These are phyloP conservation scores for Aspergillus nanangensis DNA, from an alignment of 495 filamentous ascomycete genomes.

Conservation along the genomic window DNA sequence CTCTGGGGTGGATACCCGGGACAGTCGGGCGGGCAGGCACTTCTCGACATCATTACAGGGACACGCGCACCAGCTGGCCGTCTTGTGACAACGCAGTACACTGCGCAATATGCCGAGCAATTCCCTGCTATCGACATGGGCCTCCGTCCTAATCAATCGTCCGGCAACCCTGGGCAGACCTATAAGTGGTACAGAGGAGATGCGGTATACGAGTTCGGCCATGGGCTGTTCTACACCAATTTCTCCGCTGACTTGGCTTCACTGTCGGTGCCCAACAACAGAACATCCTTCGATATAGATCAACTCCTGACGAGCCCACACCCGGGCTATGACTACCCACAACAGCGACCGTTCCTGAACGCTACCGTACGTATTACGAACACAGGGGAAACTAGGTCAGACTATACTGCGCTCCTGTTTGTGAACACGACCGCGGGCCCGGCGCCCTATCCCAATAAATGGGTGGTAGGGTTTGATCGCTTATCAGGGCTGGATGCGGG, in stretches of 20 bases:
- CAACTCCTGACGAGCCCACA: conserved; percentile 22
- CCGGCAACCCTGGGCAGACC: conserved; percentile 47
- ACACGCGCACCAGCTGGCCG: conserved; percentile 53
- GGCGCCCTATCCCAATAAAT: conserved; percentile 58
- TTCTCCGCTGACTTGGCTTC: conserved; percentile 28
- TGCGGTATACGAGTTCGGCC: conserved; percentile 52
- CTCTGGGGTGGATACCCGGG: conserved; percentile 59
- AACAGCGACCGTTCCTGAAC: conserved; percentile 41
- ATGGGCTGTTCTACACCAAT: conserved; percentile 50
- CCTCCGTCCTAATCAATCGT: conserved; percentile 44
- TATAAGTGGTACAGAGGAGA: conserved; percentile 59
- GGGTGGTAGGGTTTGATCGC: conserved; percentile 56
- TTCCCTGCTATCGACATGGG: conserved; percentile 55
- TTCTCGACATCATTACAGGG: conserved; percentile 52
- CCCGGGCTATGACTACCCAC: conserved; percentile 17
- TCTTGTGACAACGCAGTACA: conserved; percentile 55
- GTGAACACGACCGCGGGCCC: conserved; percentile 52
- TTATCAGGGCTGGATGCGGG: conserved; percentile 41
- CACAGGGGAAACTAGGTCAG: conserved; percentile 48
- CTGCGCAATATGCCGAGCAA: conserved; percentile 45
- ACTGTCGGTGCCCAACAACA: background rate
- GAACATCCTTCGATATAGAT: conserved; percentile 22
- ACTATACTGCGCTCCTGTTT: conserved; percentile 58
- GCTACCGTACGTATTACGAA: conserved; percentile 44
- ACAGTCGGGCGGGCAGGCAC: conserved; percentile 53